A percentile compares a stretch with the other conserved stretches of the same genome.
Conservation (phyloP, 2,329 filamentous ascomycete species). For the Alternaria dauci region DNA sequence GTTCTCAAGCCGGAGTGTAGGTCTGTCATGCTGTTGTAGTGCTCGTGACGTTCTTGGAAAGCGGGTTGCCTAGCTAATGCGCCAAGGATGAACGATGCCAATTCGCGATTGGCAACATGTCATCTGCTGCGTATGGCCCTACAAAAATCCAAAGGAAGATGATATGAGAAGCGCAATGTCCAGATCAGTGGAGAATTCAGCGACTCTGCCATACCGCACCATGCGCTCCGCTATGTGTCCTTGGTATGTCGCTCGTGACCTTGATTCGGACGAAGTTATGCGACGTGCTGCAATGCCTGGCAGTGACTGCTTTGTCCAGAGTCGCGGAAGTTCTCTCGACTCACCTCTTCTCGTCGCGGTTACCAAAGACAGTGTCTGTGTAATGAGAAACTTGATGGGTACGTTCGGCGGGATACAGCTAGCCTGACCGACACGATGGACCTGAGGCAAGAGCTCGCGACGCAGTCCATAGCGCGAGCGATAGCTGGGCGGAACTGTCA, state of each 20-base stretch:
- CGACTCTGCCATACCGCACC: neutral
- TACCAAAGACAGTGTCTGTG: too few species aligned
- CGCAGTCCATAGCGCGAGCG: neutral
- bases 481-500: neutral
- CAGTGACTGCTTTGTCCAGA: too few species aligned
- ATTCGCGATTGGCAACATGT: neutral
- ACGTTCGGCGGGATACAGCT: neutral
- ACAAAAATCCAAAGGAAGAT: neutral
- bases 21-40: neutral
- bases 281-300: neutral
- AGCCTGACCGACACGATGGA: neutral
- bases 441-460: neutral
- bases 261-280: neutral
- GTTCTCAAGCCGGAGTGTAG: neutral
- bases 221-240: neutral
- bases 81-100: neutral
- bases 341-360: too few species aligned
- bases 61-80: neutral
- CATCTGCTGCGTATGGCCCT: neutral
- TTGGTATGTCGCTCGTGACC: neutral
- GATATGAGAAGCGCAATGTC: neutral
- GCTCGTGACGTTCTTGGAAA: neutral
- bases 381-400: too few species aligned
- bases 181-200: neutral
- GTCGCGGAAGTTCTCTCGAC: too few species aligned